These are phyloP conservation scores for Metschnikowia colocasiae DNA, from an alignment of 805 yeast species.

Conservation along the genomic window DNA sequence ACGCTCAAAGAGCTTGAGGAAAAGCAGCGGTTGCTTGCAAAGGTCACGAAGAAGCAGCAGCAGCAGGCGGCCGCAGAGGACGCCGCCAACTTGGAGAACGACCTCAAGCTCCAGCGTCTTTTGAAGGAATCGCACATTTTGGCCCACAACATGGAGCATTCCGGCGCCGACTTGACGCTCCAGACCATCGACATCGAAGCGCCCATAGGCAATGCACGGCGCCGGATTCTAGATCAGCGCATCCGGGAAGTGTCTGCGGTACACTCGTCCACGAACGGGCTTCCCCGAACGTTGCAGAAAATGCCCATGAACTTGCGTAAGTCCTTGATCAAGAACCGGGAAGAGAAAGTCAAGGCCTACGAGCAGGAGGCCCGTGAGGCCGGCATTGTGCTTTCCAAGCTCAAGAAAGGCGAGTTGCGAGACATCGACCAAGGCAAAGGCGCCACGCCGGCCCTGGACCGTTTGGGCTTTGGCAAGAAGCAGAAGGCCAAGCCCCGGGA, in stretches of 20 bases:
- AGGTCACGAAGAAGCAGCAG: conserved; percentile 34
- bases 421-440: conserved; percentile 52
- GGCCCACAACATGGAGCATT: conserved; percentile 39
- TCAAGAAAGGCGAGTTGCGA: conserved; percentile 63
- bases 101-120: conserved; percentile 67
- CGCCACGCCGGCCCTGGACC: conserved; percentile 45
- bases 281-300: conserved; percentile 52
- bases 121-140: conserved; percentile 69
- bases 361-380: conserved; percentile 84
- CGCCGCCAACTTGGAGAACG: conserved; percentile 58
- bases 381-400: conserved; percentile 80
- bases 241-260: conserved; percentile 41
- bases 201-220: conserved; percentile 66
- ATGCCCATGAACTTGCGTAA: conserved; percentile 89
- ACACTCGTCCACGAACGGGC: conserved; percentile 46
- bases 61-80: conserved; percentile 38
- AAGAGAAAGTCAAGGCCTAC: conserved; percentile 48
- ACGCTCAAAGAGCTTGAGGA: conserved; percentile 34
- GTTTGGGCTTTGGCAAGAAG: conserved; percentile 47
- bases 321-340: conserved; percentile 67
- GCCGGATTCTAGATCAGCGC: conserved; percentile 58
- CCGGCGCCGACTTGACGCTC: conserved; percentile 68
- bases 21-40: conserved; percentile 23
- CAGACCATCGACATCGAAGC: conserved; percentile 58
- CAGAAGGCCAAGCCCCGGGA: conserved; percentile 50